Evolutionary conservation across 371 early-diverging fungal species (phyloP).

Genomic region (Phascolomyces articulosus): DNA sequence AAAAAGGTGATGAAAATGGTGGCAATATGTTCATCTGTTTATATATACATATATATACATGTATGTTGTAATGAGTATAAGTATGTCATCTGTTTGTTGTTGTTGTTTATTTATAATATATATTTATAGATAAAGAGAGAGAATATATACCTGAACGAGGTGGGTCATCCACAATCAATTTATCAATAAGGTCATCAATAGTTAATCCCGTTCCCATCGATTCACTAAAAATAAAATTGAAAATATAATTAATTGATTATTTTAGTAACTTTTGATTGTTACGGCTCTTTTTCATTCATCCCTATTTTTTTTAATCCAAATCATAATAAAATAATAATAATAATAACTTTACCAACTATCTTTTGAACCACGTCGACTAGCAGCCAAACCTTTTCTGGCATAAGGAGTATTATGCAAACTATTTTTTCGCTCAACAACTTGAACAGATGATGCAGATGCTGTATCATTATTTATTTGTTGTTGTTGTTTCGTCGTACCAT

Average conservation of each 20-base stretch:
- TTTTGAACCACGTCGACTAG: conserved; percentile 40
- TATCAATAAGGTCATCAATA: conserved; percentile 42
- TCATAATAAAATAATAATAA: not conserved
- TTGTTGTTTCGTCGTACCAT: not conserved
- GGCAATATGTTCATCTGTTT: conserved; percentile 39
- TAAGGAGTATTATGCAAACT: conserved; percentile 11
- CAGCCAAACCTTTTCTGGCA: conserved; percentile 4
- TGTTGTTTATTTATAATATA: too few relatives aligned
- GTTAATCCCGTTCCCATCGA: conserved; percentile 41
- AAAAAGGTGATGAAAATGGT: conserved; percentile 58
- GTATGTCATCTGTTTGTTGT: too few relatives aligned
- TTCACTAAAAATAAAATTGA: conserved; percentile 36
- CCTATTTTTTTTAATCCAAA: too few relatives aligned
- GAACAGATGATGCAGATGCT: not conserved
- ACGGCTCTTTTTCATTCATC: too few relatives aligned
- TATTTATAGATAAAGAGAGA: not conserved
- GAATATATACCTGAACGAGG: conserved; percentile 30
- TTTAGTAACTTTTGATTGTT: too few relatives aligned
- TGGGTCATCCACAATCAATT: conserved; percentile 27
- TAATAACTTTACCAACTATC: conserved; percentile 40
- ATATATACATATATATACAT: not conserved
- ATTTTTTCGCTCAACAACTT: conserved; percentile 9
- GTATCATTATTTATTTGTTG: not conserved
- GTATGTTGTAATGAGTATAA: not conserved
- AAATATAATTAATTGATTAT: too few relatives aligned